Conservation (phyloP, 768 basidiomycete genomes). For the Phylloporus arenicola region DNA sequence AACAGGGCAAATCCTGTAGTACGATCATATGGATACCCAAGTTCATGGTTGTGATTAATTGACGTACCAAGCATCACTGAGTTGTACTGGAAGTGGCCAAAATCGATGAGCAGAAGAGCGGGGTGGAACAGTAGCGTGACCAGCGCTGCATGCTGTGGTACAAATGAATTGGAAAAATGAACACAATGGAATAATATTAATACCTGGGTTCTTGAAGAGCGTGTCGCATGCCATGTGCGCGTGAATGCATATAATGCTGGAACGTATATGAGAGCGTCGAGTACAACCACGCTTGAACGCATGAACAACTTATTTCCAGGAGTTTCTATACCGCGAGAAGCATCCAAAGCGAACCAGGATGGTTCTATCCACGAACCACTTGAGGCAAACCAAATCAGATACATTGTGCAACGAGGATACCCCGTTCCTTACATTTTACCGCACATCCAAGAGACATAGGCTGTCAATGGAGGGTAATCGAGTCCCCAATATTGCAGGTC, state of each 20-base stretch:
- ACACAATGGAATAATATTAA: slow-evolving; percentile 3
- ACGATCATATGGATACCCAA: neutral
- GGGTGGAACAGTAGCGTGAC: slow-evolving; percentile 78
- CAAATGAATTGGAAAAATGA: neutral
- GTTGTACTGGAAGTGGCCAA: slow-evolving; percentile 95
- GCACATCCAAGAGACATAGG: slow-evolving; percentile 82
- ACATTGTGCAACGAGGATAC: slow-evolving; percentile 1
- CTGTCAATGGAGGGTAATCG: slow-evolving; percentile 92
- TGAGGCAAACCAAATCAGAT: slow-evolving; percentile 4
- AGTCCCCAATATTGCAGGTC: slow-evolving; percentile 91
- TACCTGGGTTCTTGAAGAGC: slow-evolving; percentile 79
- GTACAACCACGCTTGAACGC: slow-evolving; percentile 65
- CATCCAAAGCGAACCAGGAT: slow-evolving; percentile 65
- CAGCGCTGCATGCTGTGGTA: slow-evolving; percentile 45
- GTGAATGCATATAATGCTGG: slow-evolving; percentile 68
- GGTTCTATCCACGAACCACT: slow-evolving; percentile 50
- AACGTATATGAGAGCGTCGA: slow-evolving; percentile 70
- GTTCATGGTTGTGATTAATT: neutral
- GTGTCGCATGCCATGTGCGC: slow-evolving; percentile 56
- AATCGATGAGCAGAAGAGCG: slow-evolving; percentile 77
- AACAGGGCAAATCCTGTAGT: slow-evolving; percentile 60
- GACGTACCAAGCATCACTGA: slow-evolving; percentile 81
- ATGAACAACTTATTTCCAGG: slow-evolving; percentile 67
- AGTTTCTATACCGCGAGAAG: slow-evolving; percentile 70
- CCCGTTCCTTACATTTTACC: slow-evolving; percentile 58